Percentiles rank a stretch among this genome's conserved stretches.
phyloP scores from a whole-genome alignment of 306 rosid species.

The Sindora glabra region DNA sequence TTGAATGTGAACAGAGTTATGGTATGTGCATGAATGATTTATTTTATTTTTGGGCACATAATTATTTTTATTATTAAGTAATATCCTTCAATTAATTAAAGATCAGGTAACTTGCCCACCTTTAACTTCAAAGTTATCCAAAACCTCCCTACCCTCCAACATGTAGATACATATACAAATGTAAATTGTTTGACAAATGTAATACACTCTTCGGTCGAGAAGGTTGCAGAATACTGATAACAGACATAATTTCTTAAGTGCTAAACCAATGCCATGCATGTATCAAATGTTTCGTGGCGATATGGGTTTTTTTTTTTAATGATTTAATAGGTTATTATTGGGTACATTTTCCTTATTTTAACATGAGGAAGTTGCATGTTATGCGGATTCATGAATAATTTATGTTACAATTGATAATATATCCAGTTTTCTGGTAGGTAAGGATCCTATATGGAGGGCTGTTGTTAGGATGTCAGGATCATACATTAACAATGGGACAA shows the following conservation, averaged over 20 bases:
- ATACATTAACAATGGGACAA: conserved; percentile 23
- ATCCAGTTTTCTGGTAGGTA: conserved; percentile 24
- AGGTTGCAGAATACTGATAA: too few relatives aligned
- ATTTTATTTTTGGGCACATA: background rate
- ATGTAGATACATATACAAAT: too few relatives aligned
- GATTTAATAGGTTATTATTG: conserved; percentile 11
- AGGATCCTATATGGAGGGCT: conserved; percentile 4
- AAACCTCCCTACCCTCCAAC: conserved; percentile 7
- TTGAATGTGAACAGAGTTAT: background rate
- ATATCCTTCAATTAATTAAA: conserved; percentile 15
- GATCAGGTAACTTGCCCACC: conserved; percentile 28
- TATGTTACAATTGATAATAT: too few relatives aligned
- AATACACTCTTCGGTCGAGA: too few relatives aligned
- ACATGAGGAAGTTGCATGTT: background rate
- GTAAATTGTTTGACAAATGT: too few relatives aligned
- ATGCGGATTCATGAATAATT: background rate
- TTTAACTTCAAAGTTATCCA: conserved; percentile 29
- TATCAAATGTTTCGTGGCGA: too few relatives aligned
- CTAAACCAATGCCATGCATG: too few relatives aligned
- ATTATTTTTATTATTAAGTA: background rate
- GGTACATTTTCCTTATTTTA: background rate
- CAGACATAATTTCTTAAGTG: too few relatives aligned
- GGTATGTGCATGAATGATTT: conserved; percentile 27
- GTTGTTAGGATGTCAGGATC: conserved; percentile 46
- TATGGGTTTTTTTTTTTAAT: background rate